Percentiles rank a stretch among this genome's conserved stretches.
Evolutionary conservation across 2,329 filamentous ascomycete genomes (phyloP).

Genomic region (Malbranchea cinnamomea): DNA sequence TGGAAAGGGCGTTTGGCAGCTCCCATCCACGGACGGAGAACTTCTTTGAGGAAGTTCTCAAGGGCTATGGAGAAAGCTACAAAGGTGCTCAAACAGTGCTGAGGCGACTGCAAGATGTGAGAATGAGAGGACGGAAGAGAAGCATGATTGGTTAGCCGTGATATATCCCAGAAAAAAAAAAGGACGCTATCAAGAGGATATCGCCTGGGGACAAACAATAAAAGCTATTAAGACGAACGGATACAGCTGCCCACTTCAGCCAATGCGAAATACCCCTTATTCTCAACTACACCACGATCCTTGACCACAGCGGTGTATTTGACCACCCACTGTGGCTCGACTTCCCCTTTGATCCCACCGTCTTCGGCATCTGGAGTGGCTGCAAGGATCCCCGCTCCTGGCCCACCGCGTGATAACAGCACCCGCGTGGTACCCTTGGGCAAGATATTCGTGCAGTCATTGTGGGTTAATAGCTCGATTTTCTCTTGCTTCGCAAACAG

Average conservation of each 20-base stretch:
- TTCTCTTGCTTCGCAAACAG: conserved; percentile 66
- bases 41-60: conserved; percentile 58
- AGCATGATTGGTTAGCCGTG: conserved; percentile 80
- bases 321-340: conserved; percentile 84
- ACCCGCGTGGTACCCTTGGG: conserved; percentile 73
- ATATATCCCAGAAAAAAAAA: not conserved
- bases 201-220: no score
- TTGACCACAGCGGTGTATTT: conserved; percentile 95
- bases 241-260: conserved; percentile 49
- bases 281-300: conserved; percentile 90
- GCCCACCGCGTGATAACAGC: conserved; percentile 56
- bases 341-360: conserved; percentile 54
- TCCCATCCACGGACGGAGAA: conserved; percentile 78
- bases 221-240: conserved; percentile 14
- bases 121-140: conserved; percentile 85
- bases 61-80: conserved; percentile 58
- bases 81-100: conserved; percentile 62
- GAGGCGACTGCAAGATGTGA: conserved; percentile 76
- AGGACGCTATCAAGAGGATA: no score
- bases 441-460: conserved; percentile 83
- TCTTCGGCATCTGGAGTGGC: conserved; percentile 36
- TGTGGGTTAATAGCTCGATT: conserved; percentile 84
- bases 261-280: conserved; percentile 91
- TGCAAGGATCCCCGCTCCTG: conserved; percentile 62
- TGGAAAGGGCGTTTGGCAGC: conserved; percentile 86